These are phyloP conservation scores for Polytrichum commune DNA, from an alignment of 225 moss, liverwort and hornwort genomes.

Conservation along the genomic window DNA sequence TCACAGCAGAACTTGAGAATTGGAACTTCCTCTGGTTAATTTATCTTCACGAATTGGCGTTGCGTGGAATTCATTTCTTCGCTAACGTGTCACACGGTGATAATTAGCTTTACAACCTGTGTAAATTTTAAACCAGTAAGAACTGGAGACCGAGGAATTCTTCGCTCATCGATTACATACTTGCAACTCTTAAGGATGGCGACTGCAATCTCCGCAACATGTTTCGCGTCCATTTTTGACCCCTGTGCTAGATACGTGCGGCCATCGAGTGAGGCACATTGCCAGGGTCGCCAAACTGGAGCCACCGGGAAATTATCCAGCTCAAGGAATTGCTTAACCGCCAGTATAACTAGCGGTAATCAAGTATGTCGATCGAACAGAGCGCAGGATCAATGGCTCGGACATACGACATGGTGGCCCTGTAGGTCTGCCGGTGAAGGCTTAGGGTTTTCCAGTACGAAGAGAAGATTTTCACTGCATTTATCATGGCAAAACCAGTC, in stretches of 20 bases:
- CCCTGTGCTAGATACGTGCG: neutral
- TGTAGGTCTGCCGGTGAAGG: neutral
- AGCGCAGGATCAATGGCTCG: neutral
- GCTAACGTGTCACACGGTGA: neutral
- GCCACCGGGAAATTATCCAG: neutral
- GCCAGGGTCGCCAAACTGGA: neutral
- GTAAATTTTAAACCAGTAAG: neutral
- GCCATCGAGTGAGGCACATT: conserved; percentile 1
- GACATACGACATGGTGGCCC: neutral
- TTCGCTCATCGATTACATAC: neutral
- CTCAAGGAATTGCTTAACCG: neutral
- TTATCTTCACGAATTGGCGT: neutral
- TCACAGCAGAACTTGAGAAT: neutral
- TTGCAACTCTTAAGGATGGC: neutral
- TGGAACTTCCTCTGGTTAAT: neutral
- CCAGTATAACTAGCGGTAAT: neutral
- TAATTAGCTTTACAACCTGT: neutral
- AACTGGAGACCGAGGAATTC: neutral
- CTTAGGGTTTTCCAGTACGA: conserved; percentile 3
- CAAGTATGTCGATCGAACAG: neutral
- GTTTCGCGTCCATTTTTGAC: neutral
- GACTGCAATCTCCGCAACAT: neutral
- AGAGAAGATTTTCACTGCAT: neutral
- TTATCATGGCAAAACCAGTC: neutral
- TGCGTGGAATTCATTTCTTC: neutral